Percentiles rank a stretch among this genome's conserved stretches.
Evolutionary conservation across 1,284 basidiomycete species (phyloP).

Genomic region (Rhodotorula sp.): DNA sequence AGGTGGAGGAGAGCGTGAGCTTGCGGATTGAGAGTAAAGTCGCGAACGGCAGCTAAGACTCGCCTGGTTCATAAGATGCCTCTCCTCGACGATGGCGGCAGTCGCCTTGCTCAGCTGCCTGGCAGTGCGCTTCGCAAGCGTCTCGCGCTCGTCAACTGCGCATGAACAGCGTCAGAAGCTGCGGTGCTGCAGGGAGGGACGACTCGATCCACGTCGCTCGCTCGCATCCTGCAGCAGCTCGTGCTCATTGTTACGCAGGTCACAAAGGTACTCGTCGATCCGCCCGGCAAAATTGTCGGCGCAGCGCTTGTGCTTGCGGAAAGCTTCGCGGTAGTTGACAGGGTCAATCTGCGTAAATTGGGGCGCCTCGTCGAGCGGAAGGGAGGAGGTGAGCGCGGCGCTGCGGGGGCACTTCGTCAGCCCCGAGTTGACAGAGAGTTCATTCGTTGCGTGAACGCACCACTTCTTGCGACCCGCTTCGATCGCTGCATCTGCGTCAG

Average conservation of each 20-base stretch:
- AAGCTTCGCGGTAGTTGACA: not conserved
- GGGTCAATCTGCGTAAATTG: not conserved
- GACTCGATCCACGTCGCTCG: slow-evolving; percentile 8
- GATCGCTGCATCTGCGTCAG: slow-evolving; percentile 1
- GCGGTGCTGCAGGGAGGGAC: not conserved
- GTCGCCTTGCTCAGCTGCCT: slow-evolving; percentile 3
- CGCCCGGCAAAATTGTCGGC: not conserved
- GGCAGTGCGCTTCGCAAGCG: not conserved
- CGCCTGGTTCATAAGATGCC: slow-evolving; percentile 12
- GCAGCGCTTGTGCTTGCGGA: not conserved
- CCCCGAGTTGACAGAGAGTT: not conserved
- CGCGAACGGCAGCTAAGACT: not conserved
- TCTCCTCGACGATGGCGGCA: not conserved
- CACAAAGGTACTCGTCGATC: slow-evolving; percentile 5
- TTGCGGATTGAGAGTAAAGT: no score
- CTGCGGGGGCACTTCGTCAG: not conserved
- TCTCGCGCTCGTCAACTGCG: slow-evolving; percentile 14
- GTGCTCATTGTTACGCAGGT: not conserved
- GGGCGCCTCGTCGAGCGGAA: not conserved
- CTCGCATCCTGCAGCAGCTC: slow-evolving; percentile 4
- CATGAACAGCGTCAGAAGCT: no score
- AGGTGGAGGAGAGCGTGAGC: no score
- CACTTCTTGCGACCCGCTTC: not conserved
- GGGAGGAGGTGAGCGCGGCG: not conserved
- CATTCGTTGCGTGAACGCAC: not conserved